Evolutionary conservation across 345 rosid species (phyloP).

Genomic region (Conringia planisiliqua): DNA sequence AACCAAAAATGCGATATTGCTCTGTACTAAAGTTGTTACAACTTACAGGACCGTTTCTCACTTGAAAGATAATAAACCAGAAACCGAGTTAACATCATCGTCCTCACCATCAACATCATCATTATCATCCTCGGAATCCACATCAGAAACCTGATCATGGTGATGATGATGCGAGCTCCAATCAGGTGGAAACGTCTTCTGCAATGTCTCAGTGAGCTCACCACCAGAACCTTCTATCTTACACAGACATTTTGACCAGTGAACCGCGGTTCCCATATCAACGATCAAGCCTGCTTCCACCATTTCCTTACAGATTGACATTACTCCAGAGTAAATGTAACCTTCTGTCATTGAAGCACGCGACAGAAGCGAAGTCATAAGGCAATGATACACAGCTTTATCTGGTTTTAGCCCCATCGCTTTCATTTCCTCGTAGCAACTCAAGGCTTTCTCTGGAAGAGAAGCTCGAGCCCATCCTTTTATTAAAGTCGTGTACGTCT

Average conservation of each 20-base stretch:
- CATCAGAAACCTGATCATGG: constrained; percentile 35
- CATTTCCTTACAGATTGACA: constrained; percentile 73
- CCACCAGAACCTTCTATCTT: constrained; percentile 91
- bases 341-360: constrained; percentile 84
- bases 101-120: constrained; percentile 25
- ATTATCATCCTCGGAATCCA: constrained; percentile 31
- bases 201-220: constrained; percentile 81
- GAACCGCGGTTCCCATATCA: constrained; percentile 94
- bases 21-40: constrained; percentile 8
- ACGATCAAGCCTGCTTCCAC: constrained; percentile 63
- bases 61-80: constrained; percentile 28
- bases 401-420: constrained; percentile 72
- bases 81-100: constrained; percentile 21
- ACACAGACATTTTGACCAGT: constrained; percentile 80
- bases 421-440: constrained; percentile 84
- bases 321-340: constrained; percentile 53
- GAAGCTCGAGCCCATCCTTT: constrained; percentile 97
- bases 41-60: constrained; percentile 10
- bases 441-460: constrained; percentile 84
- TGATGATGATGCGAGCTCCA: constrained; percentile 55
- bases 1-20: not conserved
- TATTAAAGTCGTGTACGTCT: constrained; percentile 85
- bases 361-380: constrained; percentile 75
- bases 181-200: constrained; percentile 93
- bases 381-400: constrained; percentile 86